phyloP scores from a whole-genome alignment of 2,329 filamentous ascomycete genomes.

The Colletotrichum camelliae region DNA sequence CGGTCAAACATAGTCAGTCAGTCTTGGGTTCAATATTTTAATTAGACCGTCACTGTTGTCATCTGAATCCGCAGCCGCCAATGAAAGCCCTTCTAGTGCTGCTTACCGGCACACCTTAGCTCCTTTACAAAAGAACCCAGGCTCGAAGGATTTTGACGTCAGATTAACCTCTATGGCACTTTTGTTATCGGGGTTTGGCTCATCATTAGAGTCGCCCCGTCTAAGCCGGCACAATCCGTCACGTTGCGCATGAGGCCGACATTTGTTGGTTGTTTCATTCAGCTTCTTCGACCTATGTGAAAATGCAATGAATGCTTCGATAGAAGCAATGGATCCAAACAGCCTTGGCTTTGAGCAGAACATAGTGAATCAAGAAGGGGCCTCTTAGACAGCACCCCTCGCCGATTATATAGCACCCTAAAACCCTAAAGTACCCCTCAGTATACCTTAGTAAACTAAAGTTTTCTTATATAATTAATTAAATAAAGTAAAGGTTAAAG shows the following conservation, averaged over 20 bases:
- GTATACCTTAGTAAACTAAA: no score
- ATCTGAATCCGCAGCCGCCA: neutral
- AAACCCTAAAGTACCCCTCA: no score
- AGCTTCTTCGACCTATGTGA: neutral
- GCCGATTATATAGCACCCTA: no score
- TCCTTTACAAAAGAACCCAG: neutral
- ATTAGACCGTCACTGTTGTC: neutral
- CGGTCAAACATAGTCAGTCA: no score
- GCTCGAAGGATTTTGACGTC: neutral
- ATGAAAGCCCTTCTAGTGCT: neutral
- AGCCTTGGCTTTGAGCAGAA: no score
- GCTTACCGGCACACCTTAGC: neutral
- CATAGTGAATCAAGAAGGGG: no score
- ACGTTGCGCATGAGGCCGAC: neutral
- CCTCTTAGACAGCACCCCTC: no score
- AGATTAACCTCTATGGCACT: neutral
- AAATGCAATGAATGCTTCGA: neutral
- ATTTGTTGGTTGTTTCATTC: neutral
- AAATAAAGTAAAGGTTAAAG: no score
- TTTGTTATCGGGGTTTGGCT: neutral
- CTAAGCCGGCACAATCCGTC: neutral
- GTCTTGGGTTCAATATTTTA: neutral
- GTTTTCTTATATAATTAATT: no score
- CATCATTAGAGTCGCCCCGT: no score
- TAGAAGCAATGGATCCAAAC: neutral